Conservation (phyloP, 2,329 filamentous ascomycete species). For the Pseudocercospora eumusae region DNA sequence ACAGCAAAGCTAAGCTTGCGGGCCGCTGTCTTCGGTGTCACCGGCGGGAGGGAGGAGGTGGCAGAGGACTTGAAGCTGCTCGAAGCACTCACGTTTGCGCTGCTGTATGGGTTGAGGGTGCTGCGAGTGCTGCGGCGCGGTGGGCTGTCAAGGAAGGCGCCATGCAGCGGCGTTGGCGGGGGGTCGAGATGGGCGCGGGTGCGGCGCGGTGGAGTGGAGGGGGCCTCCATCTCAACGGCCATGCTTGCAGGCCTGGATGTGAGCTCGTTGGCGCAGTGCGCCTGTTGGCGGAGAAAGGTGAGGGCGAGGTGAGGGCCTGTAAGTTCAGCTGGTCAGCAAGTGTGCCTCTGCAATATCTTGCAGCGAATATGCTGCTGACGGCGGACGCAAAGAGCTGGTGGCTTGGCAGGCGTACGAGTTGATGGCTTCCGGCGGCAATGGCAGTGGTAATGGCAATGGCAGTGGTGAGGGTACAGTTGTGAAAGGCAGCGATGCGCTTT, state of each 20-base stretch:
- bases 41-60: constrained; percentile 25
- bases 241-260: background rate
- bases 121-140: constrained; percentile 34
- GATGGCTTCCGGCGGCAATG: background rate
- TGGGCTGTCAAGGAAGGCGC: constrained; percentile 64
- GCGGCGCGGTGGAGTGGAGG: constrained; percentile 25
- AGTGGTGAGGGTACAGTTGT: background rate
- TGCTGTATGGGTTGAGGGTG: constrained; percentile 49
- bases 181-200: constrained; percentile 44
- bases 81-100: constrained; percentile 36
- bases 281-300: background rate
- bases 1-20: constrained; percentile 32
- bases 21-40: constrained; percentile 39
- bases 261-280: constrained; percentile 2
- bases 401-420: constrained; percentile 5
- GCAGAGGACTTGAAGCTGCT: constrained; percentile 28
- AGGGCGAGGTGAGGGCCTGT: background rate
- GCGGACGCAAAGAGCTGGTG: background rate
- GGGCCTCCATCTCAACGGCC: constrained; percentile 19
- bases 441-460: background rate
- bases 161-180: constrained; percentile 68
- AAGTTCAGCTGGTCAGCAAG: constrained; percentile 2
- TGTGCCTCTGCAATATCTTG: background rate
- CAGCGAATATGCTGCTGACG: background rate
- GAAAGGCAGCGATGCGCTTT: background rate